Evolutionary conservation across 345 rosid species (phyloP), one percentile per base, ranked within the genome.

Genomic region (Salix exigua): DNA sequence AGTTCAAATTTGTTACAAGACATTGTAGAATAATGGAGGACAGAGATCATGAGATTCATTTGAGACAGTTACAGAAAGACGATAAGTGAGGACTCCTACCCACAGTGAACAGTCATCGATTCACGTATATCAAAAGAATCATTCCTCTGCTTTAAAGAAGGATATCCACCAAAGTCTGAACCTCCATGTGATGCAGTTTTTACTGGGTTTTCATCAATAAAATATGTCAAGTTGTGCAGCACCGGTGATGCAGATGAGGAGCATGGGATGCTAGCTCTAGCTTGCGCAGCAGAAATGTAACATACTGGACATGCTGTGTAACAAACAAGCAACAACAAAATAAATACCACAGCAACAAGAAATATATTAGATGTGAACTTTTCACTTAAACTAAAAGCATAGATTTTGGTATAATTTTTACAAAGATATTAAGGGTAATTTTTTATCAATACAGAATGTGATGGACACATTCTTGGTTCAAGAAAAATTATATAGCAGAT

Each of bases 151-250:
- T 79, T 81, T 62, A 94, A 82, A 82, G 97, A 86, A 79, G 97
- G 97, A 81, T 90, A 94, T 40, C 98, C 98, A 78, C 97, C 92
- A 80, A 92, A 94, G 9, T 87, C 90, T 64, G 97, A 94, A 77
- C 95, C 97, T 79, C 92, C 97, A 73, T 87, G 87, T 46, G 84
- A 82, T 84, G 87, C 92, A 76, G 16, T 75, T 80, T 86, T 89
- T 31, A 83, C 78, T 53, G 92, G 95, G 81, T 73, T 83, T 83
- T 87, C 87, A 10, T 90, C 88, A 44, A 73, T 82, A 77, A 88
- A 50, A 77, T 89, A 92, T n/a, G 90, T 85, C 88, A 94, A 82
- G 76, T 88, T 77, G 33, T 30, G 85, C 46, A 92, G 86, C 42
- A 91, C 84, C 0, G 92, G 89, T 65, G 94, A 90, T 31, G 71